Percentiles rank a stretch among this genome's conserved stretches.
Evolutionary conservation across 352 stramenopile genomes (phyloP).

Genomic region (Globisporangium emineosum): DNA sequence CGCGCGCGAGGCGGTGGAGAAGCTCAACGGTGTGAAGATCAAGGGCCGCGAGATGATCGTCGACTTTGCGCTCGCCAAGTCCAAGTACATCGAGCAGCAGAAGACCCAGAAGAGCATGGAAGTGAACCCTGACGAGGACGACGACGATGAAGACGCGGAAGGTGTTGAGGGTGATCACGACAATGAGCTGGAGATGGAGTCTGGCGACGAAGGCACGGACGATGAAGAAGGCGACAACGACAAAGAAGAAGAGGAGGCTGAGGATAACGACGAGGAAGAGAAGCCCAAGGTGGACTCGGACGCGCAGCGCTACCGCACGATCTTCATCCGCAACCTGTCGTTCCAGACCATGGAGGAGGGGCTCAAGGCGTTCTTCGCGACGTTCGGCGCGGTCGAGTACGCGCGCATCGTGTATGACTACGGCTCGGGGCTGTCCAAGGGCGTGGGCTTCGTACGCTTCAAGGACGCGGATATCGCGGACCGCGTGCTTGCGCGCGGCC

Average conservation of each 20-base stretch:
- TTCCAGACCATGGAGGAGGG: conserved; percentile 78
- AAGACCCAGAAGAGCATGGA: conserved; percentile 34
- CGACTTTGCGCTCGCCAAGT: conserved; percentile 80
- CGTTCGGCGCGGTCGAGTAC: conserved; percentile 77
- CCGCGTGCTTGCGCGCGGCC: conserved; percentile 49
- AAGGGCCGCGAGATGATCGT: conserved; percentile 85
- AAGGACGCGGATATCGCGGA: conserved; percentile 52
- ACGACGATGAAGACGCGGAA: conserved; percentile 38
- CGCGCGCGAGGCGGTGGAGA: conserved; percentile 58
- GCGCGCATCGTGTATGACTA: conserved; percentile 78
- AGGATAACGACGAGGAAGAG: conserved; percentile 27
- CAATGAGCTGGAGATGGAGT: conserved; percentile 49
- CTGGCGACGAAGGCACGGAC: conserved; percentile 38
- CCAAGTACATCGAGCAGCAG: conserved; percentile 75
- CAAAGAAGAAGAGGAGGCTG: conserved; percentile 21
- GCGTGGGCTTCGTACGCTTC: conserved; percentile 84
- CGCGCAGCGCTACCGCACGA: conserved; percentile 71
- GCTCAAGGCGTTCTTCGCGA: conserved; percentile 67
- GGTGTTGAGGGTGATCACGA: conserved; percentile 33
- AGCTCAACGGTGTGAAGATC: conserved; percentile 73
- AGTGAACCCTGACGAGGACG: conserved; percentile 25
- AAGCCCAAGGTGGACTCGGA: conserved; percentile 59
- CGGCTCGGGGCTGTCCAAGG: conserved; percentile 76
- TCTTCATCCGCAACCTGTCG: conserved; percentile 85
- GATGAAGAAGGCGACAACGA: conserved; percentile 27